Percentiles rank a stretch among this genome's conserved stretches.
Evolutionary conservation across 768 basidiomycete genomes (phyloP).

Genomic region (Suillus lakei): DNA sequence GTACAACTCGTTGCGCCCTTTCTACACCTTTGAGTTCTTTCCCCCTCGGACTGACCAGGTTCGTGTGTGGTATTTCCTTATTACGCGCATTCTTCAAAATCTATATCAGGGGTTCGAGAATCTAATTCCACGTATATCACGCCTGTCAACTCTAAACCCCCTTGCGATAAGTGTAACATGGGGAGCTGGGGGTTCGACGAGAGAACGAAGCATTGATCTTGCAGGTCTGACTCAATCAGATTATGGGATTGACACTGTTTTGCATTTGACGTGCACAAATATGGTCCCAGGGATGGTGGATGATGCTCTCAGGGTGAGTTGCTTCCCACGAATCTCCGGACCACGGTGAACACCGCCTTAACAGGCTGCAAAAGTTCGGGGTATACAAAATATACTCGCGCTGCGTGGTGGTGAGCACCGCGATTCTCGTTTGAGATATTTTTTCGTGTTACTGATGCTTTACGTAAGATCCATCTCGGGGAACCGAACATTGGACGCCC

Average conservation of each 20-base stretch:
- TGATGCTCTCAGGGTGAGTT: constrained; percentile 75
- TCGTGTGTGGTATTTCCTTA: constrained; percentile 5
- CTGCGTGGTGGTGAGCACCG: constrained; percentile 78
- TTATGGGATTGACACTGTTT: constrained; percentile 81
- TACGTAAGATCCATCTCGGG: constrained; percentile 83
- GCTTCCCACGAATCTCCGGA: neutral
- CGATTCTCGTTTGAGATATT: neutral
- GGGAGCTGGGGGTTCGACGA: constrained; percentile 96
- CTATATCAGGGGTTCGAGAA: constrained; percentile 83
- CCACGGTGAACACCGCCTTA: constrained; percentile 10
- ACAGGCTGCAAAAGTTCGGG: constrained; percentile 80
- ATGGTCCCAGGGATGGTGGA: constrained; percentile 91
- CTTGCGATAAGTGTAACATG: constrained; percentile 93
- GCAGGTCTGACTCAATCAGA: constrained; percentile 76
- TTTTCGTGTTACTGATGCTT: neutral
- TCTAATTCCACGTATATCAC: constrained; percentile 82
- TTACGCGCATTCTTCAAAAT: constrained; percentile 11
- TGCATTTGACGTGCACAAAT: constrained; percentile 98
- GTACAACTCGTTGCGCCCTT: constrained; percentile 56
- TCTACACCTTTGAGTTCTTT: constrained; percentile 96
- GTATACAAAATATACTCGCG: constrained; percentile 90
- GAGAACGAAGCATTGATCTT: constrained; percentile 84
- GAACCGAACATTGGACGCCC: constrained; percentile 92
- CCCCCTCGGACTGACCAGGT: constrained; percentile 94
- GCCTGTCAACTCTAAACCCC: constrained; percentile 77